Conservation (phyloP, 768 basidiomycete genomes). For the Agrocybe pediades region DNA sequence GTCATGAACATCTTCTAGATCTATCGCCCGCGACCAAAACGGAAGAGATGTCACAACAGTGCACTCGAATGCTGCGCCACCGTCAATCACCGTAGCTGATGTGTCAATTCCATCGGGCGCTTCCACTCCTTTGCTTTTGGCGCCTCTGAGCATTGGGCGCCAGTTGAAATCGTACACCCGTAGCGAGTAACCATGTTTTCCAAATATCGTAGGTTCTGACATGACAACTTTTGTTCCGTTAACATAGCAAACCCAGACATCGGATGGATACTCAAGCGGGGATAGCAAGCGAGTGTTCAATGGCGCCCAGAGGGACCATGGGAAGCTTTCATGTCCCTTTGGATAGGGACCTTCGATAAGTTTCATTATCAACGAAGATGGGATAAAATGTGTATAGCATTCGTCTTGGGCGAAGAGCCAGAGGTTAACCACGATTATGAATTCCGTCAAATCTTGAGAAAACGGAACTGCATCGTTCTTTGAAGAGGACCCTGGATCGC, state of each 20-base stretch:
- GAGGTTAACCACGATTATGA: conserved; percentile 50
- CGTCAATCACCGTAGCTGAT: conserved; percentile 21
- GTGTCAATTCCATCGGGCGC: conserved; percentile 2
- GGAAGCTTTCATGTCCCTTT: conserved; percentile 10
- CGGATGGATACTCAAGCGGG: conserved; percentile 30
- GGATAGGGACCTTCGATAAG: too few relatives aligned
- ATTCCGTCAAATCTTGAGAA: conserved; percentile 38
- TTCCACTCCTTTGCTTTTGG: conserved; percentile 6
- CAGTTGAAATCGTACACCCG: conserved; percentile 57
- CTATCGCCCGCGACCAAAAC: conserved; percentile 37
- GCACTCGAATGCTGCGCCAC: conserved; percentile 37
- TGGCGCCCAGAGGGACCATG: conserved; percentile 60
- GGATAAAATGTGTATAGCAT: conserved; percentile 43
- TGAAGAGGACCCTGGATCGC: conserved; percentile 56
- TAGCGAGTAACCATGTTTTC: conserved; percentile 20
- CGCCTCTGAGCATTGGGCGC: conserved; percentile 33
- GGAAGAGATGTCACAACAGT: conserved; percentile 48
- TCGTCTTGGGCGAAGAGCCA: conserved; percentile 32
- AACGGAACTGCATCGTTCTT: conserved; percentile 46
- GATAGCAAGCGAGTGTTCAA: conserved; percentile 44
- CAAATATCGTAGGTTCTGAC: conserved; percentile 13
- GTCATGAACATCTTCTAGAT: conserved; percentile 23
- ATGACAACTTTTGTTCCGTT: conserved; percentile 48
- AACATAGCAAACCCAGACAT: conserved; percentile 62
- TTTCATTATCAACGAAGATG: conserved; percentile 39